Base-by-base conservation (phyloP, 2,329 filamentous ascomycete genomes). In the Mariannaea elegans region DNA sequence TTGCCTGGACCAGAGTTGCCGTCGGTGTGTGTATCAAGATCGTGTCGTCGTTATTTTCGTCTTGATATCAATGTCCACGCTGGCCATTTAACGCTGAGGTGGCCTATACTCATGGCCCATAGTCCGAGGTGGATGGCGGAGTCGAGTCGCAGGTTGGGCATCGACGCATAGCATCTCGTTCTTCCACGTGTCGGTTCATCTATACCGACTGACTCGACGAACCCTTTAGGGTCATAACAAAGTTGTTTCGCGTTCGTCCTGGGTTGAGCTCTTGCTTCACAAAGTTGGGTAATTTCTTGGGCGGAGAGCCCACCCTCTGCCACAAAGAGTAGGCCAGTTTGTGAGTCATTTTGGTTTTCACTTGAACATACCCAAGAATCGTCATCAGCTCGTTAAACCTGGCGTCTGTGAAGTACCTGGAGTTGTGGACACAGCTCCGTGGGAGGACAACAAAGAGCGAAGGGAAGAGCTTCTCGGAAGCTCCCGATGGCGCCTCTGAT, bases 291-390 rank as follows among this genome's bases (percentile, higher is more conserved):
- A 58, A 57, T 46, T 36, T 57, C 16, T 59, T 50, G 47, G 63
- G 44, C 24, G 54, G 39, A n/a, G 60, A 27, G 5, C 66, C 66
- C 7, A 64, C 74, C 59, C 84, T 83, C 65, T 79, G 85, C 91
- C 94, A 97, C n/a, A 98, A 81, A 64, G 93, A 94, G 75, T 97
- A 98, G 19, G 92, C 87, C 49, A 99, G 81, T 76, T 97, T 97
- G 42, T 89, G 84, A 1, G 92, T 95, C 65, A 87, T 81, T 77
- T 97, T 97, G 65, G 82, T 84, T 68, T 86, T 80, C 9, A 84
- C 74, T 68, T 88, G 77, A 12, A 75, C 76, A 73, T 94, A 98
- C 1, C 94, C 94, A 34, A 99, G 76, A 46, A 84, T 86, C 3
- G 75, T 74, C 92, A 98, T 93, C 60, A 99, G 92, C 4, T 83